A percentile compares a stretch with the other conserved stretches of the same genome.
These are phyloP conservation scores for Manihot esculenta DNA, from an alignment of 441 rosid species.

Conservation along the genomic window DNA sequence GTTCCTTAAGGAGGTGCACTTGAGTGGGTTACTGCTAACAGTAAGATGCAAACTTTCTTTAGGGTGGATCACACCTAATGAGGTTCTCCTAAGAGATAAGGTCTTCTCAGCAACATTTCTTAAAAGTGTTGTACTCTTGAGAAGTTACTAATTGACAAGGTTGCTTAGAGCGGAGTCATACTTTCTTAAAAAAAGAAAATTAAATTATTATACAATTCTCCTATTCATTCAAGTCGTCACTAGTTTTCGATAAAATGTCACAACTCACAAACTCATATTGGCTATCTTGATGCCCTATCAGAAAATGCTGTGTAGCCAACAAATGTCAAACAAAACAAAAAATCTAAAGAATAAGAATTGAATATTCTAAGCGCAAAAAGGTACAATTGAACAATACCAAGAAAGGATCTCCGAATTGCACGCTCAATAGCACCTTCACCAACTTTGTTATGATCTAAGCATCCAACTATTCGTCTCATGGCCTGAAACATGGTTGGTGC, in stretches of 20 bases:
- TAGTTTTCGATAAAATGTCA: neutral
- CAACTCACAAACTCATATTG: neutral
- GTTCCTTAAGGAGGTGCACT: neutral
- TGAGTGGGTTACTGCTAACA: neutral
- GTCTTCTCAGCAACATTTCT: neutral
- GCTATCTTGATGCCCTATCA: neutral
- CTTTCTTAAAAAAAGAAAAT: neutral
- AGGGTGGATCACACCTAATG: neutral
- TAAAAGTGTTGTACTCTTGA: neutral
- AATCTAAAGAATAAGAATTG: neutral
- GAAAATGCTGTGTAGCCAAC: neutral
- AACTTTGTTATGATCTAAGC: constrained; percentile 50
- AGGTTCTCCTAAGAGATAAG: neutral
- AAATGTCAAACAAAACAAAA: neutral
- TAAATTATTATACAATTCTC: neutral
- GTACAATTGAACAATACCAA: constrained; percentile 46
- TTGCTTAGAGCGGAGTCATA: neutral
- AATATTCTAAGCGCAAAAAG: constrained; percentile 9
- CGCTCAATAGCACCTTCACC: constrained; percentile 66
- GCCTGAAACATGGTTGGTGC: constrained; percentile 97
- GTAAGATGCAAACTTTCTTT: neutral
- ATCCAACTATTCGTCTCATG: constrained; percentile 75
- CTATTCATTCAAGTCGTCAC: neutral
- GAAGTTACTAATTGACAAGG: neutral
- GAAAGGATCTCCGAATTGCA: constrained; percentile 80